These are phyloP conservation scores for Trametes cingulata DNA, from an alignment of 768 basidiomycete species.

Conservation along the genomic window DNA sequence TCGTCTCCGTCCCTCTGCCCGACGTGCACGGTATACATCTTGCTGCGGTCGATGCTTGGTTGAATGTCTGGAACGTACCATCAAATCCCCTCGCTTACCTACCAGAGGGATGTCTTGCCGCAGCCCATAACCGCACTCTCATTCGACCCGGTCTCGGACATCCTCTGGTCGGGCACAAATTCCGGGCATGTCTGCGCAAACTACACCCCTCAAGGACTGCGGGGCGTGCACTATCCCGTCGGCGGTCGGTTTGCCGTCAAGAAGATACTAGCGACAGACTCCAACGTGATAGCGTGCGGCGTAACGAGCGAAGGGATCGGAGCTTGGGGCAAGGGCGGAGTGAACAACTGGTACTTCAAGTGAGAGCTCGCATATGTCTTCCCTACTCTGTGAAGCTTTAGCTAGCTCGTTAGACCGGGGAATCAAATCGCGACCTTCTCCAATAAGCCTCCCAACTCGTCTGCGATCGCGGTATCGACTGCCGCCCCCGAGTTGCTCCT, in stretches of 20 bases:
- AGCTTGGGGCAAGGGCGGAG: conserved; percentile 81
- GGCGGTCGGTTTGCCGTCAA: conserved; percentile 69
- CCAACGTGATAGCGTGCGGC: conserved; percentile 69
- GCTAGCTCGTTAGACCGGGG: conserved; percentile 31
- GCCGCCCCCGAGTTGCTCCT: conserved; percentile 62
- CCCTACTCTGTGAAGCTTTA: background rate
- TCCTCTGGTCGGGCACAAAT: conserved; percentile 82
- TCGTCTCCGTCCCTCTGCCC: no score
- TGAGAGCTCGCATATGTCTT: conserved; percentile 40
- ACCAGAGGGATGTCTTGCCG: conserved; percentile 22
- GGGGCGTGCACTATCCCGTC: conserved; percentile 74
- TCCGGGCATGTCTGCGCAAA: conserved; percentile 70
- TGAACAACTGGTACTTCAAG: conserved; percentile 82
- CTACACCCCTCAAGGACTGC: conserved; percentile 60
- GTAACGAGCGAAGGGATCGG: conserved; percentile 66
- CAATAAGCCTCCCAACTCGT: conserved; percentile 50
- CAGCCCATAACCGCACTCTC: conserved; percentile 69
- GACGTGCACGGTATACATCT: no score
- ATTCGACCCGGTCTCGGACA: conserved; percentile 91
- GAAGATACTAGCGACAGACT: conserved; percentile 77
- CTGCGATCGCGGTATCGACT: conserved; percentile 60
- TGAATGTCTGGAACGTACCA: conserved; percentile 21
- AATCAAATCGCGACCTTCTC: conserved; percentile 43
- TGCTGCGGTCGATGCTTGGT: background rate
- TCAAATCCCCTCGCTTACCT: conserved; percentile 18